These are phyloP conservation scores for Eustoma russellianum DNA, from an alignment of 257 asterid species.

Conservation along the genomic window DNA sequence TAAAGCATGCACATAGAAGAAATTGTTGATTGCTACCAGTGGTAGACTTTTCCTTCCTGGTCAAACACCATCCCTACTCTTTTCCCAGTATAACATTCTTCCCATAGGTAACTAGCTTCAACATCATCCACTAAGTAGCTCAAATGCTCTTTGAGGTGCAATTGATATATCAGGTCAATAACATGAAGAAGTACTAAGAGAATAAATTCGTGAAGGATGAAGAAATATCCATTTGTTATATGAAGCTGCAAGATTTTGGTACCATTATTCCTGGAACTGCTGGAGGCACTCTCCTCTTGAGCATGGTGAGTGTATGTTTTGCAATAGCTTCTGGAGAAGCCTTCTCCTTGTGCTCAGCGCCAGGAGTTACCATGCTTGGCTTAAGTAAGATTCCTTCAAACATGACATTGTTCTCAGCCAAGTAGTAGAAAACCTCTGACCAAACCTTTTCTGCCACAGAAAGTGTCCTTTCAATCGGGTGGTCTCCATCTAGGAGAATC, in stretches of 20 bases:
- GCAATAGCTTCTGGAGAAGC: conserved; percentile 81
- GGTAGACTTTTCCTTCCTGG: background rate
- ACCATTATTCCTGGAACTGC: conserved; percentile 98
- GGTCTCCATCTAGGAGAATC: conserved; percentile 91
- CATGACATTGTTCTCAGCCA: conserved; percentile 70
- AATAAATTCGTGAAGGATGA: background rate
- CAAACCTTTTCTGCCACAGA: conserved; percentile 87
- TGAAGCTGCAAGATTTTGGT: conserved; percentile 9
- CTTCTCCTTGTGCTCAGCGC: conserved; percentile 89
- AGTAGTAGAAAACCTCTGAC: conserved; percentile 93
- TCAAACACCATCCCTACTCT: background rate
- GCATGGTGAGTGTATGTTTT: conserved; percentile 73
- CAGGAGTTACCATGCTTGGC: conserved; percentile 97
- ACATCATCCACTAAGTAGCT: too few species aligned
- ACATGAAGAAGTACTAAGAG: background rate
- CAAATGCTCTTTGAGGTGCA: too few species aligned
- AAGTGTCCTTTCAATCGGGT: conserved; percentile 83
- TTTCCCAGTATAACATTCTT: background rate
- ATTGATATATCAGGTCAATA: too few species aligned
- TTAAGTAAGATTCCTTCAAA: conserved; percentile 85
- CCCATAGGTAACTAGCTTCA: too few species aligned
- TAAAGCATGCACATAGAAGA: too few species aligned
- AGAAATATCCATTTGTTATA: background rate
- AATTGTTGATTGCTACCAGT: too few species aligned
- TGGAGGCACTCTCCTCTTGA: conserved; percentile 82